phyloP scores from a whole-genome alignment of 2,329 filamentous ascomycete genomes.

The Ophiostoma himal-ulmi region DNA sequence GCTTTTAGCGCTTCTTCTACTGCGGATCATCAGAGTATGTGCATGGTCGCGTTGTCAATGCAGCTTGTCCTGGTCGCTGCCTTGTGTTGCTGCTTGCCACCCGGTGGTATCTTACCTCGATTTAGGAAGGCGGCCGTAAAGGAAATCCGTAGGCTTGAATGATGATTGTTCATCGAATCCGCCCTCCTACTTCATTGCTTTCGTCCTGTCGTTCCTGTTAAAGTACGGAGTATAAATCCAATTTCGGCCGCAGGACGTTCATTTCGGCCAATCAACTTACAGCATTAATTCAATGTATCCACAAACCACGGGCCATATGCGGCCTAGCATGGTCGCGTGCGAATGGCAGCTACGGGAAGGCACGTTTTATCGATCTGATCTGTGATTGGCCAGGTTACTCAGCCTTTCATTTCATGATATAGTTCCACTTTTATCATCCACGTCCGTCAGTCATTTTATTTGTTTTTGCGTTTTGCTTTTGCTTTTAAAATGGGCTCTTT shows the following conservation, averaged over 20 bases:
- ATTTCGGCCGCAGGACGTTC: constrained; percentile 10
- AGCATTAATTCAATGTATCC: constrained; percentile 5
- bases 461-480: background rate
- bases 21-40: background rate
- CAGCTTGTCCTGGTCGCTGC: background rate
- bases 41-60: background rate
- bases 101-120: background rate
- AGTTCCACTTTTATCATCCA: constrained; percentile 9
- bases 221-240: background rate
- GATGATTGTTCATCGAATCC: background rate
- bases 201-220: background rate
- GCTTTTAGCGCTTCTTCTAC: constrained; percentile 1
- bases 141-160: constrained; percentile 12
- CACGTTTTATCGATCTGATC: constrained; percentile 22
- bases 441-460: constrained; percentile 6
- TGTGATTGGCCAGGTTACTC: constrained; percentile 22
- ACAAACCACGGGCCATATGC: constrained; percentile 21
- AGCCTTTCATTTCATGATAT: constrained; percentile 14
- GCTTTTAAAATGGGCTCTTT: background rate
- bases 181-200: background rate
- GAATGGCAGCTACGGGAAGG: constrained; percentile 21
- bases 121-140: constrained; percentile 16
- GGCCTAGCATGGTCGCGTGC: constrained; percentile 3
- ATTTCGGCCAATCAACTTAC: constrained; percentile 23
- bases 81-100: constrained; percentile 4